Evolutionary conservation across 305 asterid genomes (phyloP), one percentile per base, ranked within the genome.

Genomic region (Fraxinus latifolia): DNA sequence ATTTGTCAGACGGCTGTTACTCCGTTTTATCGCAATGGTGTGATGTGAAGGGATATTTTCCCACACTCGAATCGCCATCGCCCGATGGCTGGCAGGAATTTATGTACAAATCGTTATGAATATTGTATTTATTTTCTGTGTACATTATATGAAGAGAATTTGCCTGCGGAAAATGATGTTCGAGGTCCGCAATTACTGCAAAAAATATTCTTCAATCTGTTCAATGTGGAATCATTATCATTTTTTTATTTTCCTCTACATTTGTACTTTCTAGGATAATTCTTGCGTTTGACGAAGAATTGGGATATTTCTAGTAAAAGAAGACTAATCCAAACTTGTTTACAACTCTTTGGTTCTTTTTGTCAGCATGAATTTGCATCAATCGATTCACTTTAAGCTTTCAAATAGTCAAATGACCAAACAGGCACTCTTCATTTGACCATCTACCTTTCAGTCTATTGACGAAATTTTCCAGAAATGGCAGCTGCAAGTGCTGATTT

Each of bases 401-500:
- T 60, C 12, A 17, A 5, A 1, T 60, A 14, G 25, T 2, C 29
- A 60, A 60, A 60, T 7, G 11, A 5, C 60, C 62, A 37, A 37
- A 17, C 21, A 17, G 39, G 68, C 80, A 37, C 33, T 74, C 75
- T 36, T 23, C 78, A 82, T 37, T 25, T 4, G 39, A 79, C 23
- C 47, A 33, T 53, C 87, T 86, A 82, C 88, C 88, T 83, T 14
- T 84, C 84, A 39, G 84, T 86, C 65, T 85, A 86, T 58, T 89
- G 90, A 67, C 90, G 89, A 84, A 92, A 84, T 77, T 91, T 92
- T 83, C 99, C 99, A 0, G 99, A 90, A 82, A 95, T 91, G 47
- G 98, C 99, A 44, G 99, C 98, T 8, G 97, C 97, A 19, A 95
- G 82, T 4, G 97, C 98, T 33, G 97, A 97, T 85, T 93, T 90